Percentiles rank a stretch among this genome's conserved stretches.
phyloP scores from a whole-genome alignment of 225 moss, liverwort and hornwort genomes.

The Bryoerythrophyllum caledonicum region DNA sequence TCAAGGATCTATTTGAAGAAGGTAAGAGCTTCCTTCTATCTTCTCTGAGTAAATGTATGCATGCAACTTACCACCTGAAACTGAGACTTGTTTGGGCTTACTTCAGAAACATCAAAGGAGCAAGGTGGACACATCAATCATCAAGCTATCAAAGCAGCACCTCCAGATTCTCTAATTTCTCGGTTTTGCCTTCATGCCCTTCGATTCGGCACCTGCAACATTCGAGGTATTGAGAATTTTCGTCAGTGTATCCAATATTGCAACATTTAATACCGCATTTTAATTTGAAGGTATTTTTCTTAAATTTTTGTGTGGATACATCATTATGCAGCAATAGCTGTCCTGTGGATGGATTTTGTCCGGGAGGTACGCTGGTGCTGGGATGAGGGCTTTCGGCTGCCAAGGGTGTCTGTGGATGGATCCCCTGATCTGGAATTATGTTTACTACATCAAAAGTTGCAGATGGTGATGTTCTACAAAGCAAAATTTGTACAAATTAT shows the following conservation, averaged over 20 bases:
- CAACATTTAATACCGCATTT: neutral
- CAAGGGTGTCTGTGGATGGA: constrained; percentile 66
- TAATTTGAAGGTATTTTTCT: neutral
- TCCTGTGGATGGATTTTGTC: constrained; percentile 91
- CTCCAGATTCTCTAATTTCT: constrained; percentile 83
- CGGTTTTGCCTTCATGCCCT: constrained; percentile 90
- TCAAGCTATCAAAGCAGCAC: constrained; percentile 73
- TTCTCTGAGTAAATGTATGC: no score
- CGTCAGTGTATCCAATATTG: neutral
- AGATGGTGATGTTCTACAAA: constrained; percentile 62
- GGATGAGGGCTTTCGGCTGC: constrained; percentile 86
- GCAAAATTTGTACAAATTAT: neutral
- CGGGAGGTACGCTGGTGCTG: constrained; percentile 90
- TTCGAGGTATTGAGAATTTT: constrained; percentile 62
- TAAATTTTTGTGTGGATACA: constrained; percentile 9
- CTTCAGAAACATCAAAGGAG: constrained; percentile 35
- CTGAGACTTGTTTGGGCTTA: constrained; percentile 8
- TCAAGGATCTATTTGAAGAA: constrained; percentile 92
- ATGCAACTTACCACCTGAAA: constrained; percentile 10
- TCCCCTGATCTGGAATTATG: constrained; percentile 74
- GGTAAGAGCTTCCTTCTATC: constrained; percentile 44
- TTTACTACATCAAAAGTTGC: constrained; percentile 88
- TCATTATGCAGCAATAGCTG: constrained; percentile 74
- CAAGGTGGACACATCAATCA: constrained; percentile 28
- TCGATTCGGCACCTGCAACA: constrained; percentile 89